A percentile compares a stretch with the other conserved stretches of the same genome.
phyloP scores from a whole-genome alignment of 352 stramenopile species.

The Phytophthora sansomeana region DNA sequence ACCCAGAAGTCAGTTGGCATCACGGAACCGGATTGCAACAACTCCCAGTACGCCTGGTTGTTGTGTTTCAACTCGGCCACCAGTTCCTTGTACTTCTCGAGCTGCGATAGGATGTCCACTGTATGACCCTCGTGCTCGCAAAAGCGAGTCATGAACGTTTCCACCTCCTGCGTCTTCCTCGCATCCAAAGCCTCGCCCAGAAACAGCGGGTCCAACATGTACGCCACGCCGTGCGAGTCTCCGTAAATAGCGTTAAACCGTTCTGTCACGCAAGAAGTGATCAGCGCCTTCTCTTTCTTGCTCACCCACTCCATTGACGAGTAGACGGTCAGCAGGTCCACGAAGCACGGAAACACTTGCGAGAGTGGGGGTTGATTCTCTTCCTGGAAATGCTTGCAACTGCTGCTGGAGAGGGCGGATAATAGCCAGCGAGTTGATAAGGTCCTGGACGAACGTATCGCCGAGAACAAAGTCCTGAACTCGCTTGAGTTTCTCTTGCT shows the following conservation, averaged over 20 bases:
- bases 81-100: slow-evolving; percentile 59
- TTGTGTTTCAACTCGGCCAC: slow-evolving; percentile 60
- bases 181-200: slow-evolving; percentile 60
- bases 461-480: slow-evolving; percentile 76
- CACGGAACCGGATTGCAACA: slow-evolving; percentile 56
- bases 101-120: slow-evolving; percentile 56
- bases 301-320: slow-evolving; percentile 66
- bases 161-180: slow-evolving; percentile 49
- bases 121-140: slow-evolving; percentile 42
- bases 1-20: slow-evolving; percentile 67
- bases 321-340: slow-evolving; percentile 57
- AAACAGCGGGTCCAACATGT: slow-evolving; percentile 65
- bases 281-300: slow-evolving; percentile 81
- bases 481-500: slow-evolving; percentile 57
- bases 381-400: slow-evolving; percentile 53
- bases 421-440: slow-evolving; percentile 63
- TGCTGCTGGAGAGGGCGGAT: slow-evolving; percentile 66
- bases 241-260: slow-evolving; percentile 73
- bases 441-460: slow-evolving; percentile 66
- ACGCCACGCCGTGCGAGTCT: slow-evolving; percentile 65
- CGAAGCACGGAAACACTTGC: slow-evolving; percentile 60
- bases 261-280: slow-evolving; percentile 69
- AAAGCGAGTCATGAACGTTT: slow-evolving; percentile 59
- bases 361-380: slow-evolving; percentile 56
- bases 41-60: slow-evolving; percentile 65